phyloP scores from a whole-genome alignment of 2,329 filamentous ascomycete genomes.

The Pseudocercospora cruenta region DNA sequence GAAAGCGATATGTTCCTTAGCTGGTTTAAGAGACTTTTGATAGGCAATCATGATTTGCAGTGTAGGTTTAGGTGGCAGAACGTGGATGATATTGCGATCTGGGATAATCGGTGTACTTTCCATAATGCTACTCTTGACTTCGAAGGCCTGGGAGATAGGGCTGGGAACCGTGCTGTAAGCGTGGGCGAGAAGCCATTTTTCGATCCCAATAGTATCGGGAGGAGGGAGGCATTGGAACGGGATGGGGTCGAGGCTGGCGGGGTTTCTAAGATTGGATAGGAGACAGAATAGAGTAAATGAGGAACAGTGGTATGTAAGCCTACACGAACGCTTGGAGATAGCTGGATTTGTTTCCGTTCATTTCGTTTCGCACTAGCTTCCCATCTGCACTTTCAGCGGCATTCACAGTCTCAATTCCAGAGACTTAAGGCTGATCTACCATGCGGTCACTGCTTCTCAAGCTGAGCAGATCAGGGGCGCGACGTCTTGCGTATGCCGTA shows the following conservation, averaged over 20 bases:
- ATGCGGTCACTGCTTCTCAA: background rate
- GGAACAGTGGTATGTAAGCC: too few relatives aligned
- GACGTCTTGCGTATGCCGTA: too few relatives aligned
- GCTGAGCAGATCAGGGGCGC: too few relatives aligned
- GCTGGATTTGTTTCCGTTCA: too few relatives aligned
- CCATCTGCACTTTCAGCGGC: too few relatives aligned
- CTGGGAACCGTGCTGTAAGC: constrained; percentile 58
- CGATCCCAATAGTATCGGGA: constrained; percentile 54
- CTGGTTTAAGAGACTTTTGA: constrained; percentile 40
- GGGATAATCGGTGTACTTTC: constrained; percentile 65
- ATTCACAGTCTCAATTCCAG: background rate
- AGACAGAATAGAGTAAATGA: too few relatives aligned
- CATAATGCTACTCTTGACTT: constrained; percentile 68
- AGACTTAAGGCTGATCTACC: background rate
- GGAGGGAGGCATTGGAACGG: background rate
- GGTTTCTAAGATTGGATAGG: background rate
- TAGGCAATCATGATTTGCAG: constrained; percentile 56
- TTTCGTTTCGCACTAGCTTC: too few relatives aligned
- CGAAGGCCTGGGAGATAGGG: constrained; percentile 54
- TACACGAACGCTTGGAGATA: too few relatives aligned
- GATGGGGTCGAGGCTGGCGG: background rate
- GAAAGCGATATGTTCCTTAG: constrained; percentile 30
- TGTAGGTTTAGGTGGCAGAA: constrained; percentile 55
- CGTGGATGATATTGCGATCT: constrained; percentile 59
- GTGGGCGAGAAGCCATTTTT: constrained; percentile 61